A percentile compares a stretch with the other conserved stretches of the same genome.
Conservation (phyloP, 2,329 filamentous ascomycete species). For the Arachnomyces sp. region DNA sequence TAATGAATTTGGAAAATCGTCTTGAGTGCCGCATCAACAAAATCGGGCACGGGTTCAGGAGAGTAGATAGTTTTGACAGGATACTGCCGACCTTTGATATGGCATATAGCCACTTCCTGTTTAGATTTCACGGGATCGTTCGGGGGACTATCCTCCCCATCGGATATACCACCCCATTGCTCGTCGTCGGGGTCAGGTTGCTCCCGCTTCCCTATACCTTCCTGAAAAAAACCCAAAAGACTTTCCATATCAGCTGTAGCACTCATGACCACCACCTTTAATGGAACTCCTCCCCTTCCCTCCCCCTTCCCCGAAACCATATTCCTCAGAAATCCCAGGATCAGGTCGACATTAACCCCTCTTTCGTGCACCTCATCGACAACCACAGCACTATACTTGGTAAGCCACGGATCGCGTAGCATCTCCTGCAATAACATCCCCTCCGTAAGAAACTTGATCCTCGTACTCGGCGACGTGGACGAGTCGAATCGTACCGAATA, state of each 20-base stretch:
- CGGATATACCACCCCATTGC: constrained; percentile 4
- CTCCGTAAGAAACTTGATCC: constrained; percentile 90
- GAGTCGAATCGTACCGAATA: constrained; percentile 96
- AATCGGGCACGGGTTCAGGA: constrained; percentile 64
- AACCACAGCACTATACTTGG: constrained; percentile 78
- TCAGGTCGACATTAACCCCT: constrained; percentile 85
- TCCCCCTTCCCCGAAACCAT: constrained; percentile 53
- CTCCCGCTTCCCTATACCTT: constrained; percentile 18
- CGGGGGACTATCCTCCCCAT: background rate
- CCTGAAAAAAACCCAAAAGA: constrained; percentile 64
- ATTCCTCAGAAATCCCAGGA: constrained; percentile 79
- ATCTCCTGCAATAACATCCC: constrained; percentile 95
- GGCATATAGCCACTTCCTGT: constrained; percentile 46
- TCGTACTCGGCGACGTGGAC: constrained; percentile 68
- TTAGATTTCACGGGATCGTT: constrained; percentile 9
- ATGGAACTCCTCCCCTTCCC: constrained; percentile 59
- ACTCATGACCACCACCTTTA: constrained; percentile 95
- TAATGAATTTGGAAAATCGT: constrained; percentile 79
- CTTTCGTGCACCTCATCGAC: constrained; percentile 97
- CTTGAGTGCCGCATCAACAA: constrained; percentile 72
- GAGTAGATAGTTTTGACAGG: constrained; percentile 74
- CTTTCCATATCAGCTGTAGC: constrained; percentile 83
- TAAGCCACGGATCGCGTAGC: constrained; percentile 70
- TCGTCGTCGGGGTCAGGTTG: background rate
- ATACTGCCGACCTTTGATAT: constrained; percentile 79